These are phyloP conservation scores for Talaromyces stipitatus DNA, from an alignment of 495 filamentous ascomycete genomes.

Conservation along the genomic window DNA sequence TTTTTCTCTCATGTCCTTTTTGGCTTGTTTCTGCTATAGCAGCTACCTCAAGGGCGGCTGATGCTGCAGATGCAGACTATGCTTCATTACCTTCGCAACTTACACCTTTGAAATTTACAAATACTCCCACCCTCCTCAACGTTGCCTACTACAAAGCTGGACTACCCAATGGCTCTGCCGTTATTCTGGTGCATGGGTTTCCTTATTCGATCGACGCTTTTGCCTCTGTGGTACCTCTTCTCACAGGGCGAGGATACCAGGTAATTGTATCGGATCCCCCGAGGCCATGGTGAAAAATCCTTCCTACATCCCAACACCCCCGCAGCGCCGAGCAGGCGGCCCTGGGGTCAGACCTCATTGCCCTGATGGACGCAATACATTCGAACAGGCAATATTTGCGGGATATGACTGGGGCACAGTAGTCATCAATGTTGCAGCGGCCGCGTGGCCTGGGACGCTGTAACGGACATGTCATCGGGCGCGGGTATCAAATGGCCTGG, in stretches of 20 bases:
- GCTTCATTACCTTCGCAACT: not conserved
- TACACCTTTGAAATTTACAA: conserved; percentile 1
- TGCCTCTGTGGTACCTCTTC: conserved; percentile 13
- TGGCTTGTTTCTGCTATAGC: not conserved
- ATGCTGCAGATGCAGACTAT: too few species aligned
- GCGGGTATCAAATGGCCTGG: not conserved
- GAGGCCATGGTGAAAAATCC: conserved; percentile 15
- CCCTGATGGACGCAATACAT: conserved; percentile 5
- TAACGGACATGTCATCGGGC: conserved; percentile 8
- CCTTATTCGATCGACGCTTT: conserved; percentile 18
- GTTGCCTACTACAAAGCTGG: conserved; percentile 3
- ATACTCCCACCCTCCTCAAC: not conserved
- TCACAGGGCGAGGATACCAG: conserved; percentile 13
- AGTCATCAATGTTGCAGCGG: conserved; percentile 6
- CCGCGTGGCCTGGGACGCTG: conserved; percentile 11
- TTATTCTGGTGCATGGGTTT: conserved; percentile 15
- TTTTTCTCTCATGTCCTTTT: not conserved
- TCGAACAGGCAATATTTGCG: conserved; percentile 9
- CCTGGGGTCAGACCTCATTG: conserved; percentile 14
- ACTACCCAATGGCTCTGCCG: conserved; percentile 4
- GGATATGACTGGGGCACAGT: conserved; percentile 12
- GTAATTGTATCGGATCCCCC: conserved; percentile 18
- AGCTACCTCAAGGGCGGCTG: not conserved
- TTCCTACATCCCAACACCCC: conserved; percentile 10
- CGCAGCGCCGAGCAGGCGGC: conserved; percentile 18